A percentile compares a stretch with the other conserved stretches of the same genome.
Evolutionary conservation across 1,139 yeast species (phyloP).

Genomic region (Debaryomyces psychrophilus): DNA sequence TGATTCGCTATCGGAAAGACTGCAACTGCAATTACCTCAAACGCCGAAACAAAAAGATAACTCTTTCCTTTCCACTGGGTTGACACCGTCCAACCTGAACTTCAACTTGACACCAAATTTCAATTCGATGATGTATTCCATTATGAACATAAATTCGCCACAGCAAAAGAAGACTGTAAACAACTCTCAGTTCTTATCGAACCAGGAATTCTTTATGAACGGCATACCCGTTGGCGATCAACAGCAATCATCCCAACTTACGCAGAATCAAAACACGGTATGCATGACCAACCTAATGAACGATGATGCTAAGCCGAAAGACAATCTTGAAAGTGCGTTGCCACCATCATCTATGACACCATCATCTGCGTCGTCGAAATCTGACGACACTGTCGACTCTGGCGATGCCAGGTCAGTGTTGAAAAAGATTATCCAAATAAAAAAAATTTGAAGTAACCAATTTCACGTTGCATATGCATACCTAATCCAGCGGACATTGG

Average conservation of each 20-base stretch:
- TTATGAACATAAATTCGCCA: conserved; percentile 42
- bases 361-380: conserved; percentile 12
- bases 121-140: conserved; percentile 46
- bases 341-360: conserved; percentile 11
- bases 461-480: not conserved
- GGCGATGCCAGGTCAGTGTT: conserved; percentile 48
- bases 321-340: not conserved
- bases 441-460: conserved; percentile 24
- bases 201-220: conserved; percentile 35
- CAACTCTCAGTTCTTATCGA: conserved; percentile 28
- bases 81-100: conserved; percentile 34
- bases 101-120: conserved; percentile 49
- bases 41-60: conserved; percentile 43
- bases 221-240: conserved; percentile 11
- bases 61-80: conserved; percentile 33
- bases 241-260: conserved; percentile 5
- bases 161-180: conserved; percentile 27
- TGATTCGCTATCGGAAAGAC: conserved; percentile 14
- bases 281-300: conserved; percentile 27
- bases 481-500: not conserved
- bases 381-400: conserved; percentile 42
- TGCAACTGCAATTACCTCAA: conserved; percentile 28
- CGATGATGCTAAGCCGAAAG: conserved; percentile 12
- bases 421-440: conserved; percentile 42
- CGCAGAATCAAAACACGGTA: conserved; percentile 18